Evolutionary conservation across 805 yeast genomes (phyloP).

Genomic region (Saccharomycopsis fibuligera): DNA sequence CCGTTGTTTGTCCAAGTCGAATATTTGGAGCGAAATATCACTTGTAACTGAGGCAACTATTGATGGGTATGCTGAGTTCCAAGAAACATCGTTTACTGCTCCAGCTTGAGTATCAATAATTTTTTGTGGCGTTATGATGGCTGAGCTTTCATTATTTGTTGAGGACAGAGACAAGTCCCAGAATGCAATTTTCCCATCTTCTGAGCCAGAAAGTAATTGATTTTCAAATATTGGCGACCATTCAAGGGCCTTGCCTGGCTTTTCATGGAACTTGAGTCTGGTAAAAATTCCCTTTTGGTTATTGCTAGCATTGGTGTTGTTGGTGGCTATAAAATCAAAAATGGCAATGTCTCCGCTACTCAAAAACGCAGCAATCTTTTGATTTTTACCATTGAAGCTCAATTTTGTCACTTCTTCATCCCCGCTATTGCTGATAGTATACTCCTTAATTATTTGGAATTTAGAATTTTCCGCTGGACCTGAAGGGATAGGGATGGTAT

Average conservation of each 20-base stretch:
- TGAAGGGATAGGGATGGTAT: conserved; percentile 26
- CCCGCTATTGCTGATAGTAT: neutral
- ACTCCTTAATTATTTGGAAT: conserved; percentile 36
- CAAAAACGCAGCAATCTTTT: conserved; percentile 10
- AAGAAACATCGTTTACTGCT: conserved; percentile 61
- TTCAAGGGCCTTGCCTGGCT: conserved; percentile 65
- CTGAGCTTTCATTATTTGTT: neutral
- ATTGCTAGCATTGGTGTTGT: neutral
- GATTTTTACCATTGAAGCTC: neutral
- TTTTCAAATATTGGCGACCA: conserved; percentile 42
- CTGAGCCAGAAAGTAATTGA: conserved; percentile 56
- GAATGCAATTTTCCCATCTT: conserved; percentile 59
- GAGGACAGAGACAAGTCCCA: conserved; percentile 43
- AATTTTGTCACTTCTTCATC: neutral
- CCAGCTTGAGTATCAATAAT: conserved; percentile 1
- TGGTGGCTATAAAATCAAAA: conserved; percentile 3
- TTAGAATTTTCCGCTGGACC: conserved; percentile 32
- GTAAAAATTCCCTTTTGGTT: neutral
- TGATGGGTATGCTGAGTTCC: conserved; percentile 39
- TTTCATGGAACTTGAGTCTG: conserved; percentile 47
- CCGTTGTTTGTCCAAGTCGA: conserved; percentile 43
- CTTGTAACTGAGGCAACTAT: conserved; percentile 70
- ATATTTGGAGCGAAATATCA: conserved; percentile 54
- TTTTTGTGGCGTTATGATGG: too few species aligned
- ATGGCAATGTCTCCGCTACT: conserved; percentile 22